These are phyloP conservation scores for Kuraishia borneana DNA, from an alignment of 805 yeast species.

Conservation along the genomic window DNA sequence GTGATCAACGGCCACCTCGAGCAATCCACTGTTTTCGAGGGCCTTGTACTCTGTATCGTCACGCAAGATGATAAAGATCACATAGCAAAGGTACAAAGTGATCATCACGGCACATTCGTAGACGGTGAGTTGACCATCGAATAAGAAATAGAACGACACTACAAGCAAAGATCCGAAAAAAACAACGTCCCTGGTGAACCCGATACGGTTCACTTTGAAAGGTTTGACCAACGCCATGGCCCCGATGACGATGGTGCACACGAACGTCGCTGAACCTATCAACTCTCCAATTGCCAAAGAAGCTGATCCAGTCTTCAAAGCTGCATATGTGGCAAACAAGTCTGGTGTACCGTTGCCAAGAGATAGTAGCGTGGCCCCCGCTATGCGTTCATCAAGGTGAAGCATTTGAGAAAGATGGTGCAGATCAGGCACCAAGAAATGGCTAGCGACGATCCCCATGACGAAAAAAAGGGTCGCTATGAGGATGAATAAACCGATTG, in stretches of 20 bases:
- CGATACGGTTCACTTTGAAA: constrained; percentile 36
- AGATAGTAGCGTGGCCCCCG: constrained; percentile 82
- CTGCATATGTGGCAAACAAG: constrained; percentile 72
- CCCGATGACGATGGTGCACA: constrained; percentile 40
- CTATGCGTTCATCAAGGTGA: constrained; percentile 60
- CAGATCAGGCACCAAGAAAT: constrained; percentile 71
- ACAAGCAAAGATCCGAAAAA: constrained; percentile 43
- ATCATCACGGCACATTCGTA: constrained; percentile 51
- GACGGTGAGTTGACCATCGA: constrained; percentile 42
- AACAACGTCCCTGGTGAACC: constrained; percentile 49
- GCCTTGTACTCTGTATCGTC: not conserved
- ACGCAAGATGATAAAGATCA: constrained; percentile 12
- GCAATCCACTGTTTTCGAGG: not conserved
- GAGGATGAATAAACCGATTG: constrained; percentile 5
- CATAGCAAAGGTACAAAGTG: constrained; percentile 45
- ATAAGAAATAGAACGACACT: constrained; percentile 38
- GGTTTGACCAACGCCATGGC: constrained; percentile 30
- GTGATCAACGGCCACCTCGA: too few relatives aligned
- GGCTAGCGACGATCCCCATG: constrained; percentile 74
- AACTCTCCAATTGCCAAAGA: constrained; percentile 41
- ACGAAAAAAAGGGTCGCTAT: constrained; percentile 39
- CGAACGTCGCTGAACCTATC: constrained; percentile 42
- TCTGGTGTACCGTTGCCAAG: constrained; percentile 93
- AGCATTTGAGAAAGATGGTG: constrained; percentile 51
- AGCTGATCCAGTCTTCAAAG: constrained; percentile 61